phyloP scores from a whole-genome alignment of 2,329 filamentous ascomycete genomes.

The Neofusicoccum umdonicola region DNA sequence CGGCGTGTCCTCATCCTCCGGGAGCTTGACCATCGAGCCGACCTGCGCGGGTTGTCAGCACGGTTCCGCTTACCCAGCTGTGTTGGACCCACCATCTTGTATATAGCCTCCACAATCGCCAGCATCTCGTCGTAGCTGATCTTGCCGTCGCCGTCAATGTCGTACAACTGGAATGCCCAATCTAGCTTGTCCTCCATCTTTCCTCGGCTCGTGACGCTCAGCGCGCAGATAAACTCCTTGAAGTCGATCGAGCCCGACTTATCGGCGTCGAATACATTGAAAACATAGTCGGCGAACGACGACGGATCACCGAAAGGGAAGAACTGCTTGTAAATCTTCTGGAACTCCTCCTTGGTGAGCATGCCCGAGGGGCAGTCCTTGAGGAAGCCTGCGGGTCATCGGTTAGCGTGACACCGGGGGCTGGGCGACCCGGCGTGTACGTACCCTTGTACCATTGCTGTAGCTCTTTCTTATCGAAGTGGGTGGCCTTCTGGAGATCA shows the following conservation, averaged over 20 bases:
- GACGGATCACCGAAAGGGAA: slow-evolving; percentile 98
- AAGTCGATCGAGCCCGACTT: slow-evolving; percentile 98
- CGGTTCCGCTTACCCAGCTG: background rate
- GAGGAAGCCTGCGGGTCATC: slow-evolving; percentile 69
- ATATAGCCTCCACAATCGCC: slow-evolving; percentile 97
- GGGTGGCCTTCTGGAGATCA: slow-evolving; percentile 93
- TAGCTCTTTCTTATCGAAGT: slow-evolving; percentile 99
- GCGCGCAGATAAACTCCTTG: slow-evolving; percentile 98
- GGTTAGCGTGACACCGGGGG: slow-evolving; percentile 22
- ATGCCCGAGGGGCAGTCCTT: slow-evolving; percentile 98
- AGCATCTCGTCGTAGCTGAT: slow-evolving; percentile 99
- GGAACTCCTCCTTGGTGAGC: slow-evolving; percentile 97
- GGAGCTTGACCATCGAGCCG: slow-evolving; percentile 97
- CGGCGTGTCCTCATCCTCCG: slow-evolving; percentile 97
- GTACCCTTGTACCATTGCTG: slow-evolving; percentile 99
- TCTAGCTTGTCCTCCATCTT: slow-evolving; percentile 99
- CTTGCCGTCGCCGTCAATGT: slow-evolving; percentile 98
- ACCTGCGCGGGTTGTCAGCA: slow-evolving; percentile 58
- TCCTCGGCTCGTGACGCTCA: slow-evolving; percentile 93
- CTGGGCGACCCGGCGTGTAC: slow-evolving; percentile 26
- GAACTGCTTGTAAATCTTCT: slow-evolving; percentile 99
- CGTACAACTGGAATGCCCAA: slow-evolving; percentile 99
- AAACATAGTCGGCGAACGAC: slow-evolving; percentile 97
- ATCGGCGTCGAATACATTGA: slow-evolving; percentile 98
- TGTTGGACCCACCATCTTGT: slow-evolving; percentile 79